Evolutionary conservation across 768 basidiomycete genomes (phyloP), one percentile per base, ranked within the genome.

Genomic region (Russula virescens): DNA sequence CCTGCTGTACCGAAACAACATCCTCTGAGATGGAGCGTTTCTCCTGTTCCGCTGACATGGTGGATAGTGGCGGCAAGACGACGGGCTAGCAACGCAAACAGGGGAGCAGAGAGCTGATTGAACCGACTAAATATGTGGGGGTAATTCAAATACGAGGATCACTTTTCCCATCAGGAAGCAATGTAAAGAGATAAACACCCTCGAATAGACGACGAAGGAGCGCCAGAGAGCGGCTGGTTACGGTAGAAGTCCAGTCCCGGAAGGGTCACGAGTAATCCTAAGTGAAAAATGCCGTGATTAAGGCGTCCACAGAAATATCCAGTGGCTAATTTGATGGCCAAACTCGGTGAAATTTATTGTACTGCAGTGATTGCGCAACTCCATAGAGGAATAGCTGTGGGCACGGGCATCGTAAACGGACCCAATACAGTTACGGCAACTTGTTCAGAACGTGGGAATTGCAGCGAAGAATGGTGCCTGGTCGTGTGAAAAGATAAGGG

Each of bases 31-130:
- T 40, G 8, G 54, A 34, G 21, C 3, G 5, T 25, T 66, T 53
- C 40, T 67, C 58, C 35, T 61, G 34, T 3, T 65, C 54, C 18
- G 43, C 31, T 18, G 52, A 55, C 60, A 61, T 67, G 61, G 5
- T 11, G 35, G n/a, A 42, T 19, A 34, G 23, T 23, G 40, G 38
- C 21, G 45, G 31, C 5, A 46, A 25, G 19, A 43, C 23, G 40
- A 53, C 9, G n/a, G 31, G 43, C 11, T 11, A 31, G 31, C 8
- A 35, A 21, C 4, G 19, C 7, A 47, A 31, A 13, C 43, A 43
- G 14, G 34, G 28, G 25, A 55, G 31, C 47, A 16, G 6, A 35
- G 5, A 35, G 5, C 45, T 53, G 28, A 35, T 19, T 19, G 8
- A 25, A 35, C 31, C 19, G 38, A 25, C 40, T 57, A 50, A 42